Conservation (phyloP, 148 eudicot genomes). For the Fagopyrum esculentum region DNA sequence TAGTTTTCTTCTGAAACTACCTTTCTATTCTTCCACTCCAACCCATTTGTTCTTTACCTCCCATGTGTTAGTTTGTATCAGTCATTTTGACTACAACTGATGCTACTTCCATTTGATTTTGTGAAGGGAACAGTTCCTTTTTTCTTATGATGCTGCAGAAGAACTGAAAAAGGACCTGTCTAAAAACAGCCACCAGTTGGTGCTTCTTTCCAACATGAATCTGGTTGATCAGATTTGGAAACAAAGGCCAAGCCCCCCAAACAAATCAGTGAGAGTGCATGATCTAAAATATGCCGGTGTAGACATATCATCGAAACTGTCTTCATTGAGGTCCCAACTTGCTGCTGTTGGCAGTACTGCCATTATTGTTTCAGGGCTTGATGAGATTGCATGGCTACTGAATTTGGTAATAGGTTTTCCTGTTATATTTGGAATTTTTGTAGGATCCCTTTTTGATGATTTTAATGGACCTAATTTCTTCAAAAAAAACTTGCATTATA, state of each 20-base stretch:
- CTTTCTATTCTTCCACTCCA: constrained; percentile 1
- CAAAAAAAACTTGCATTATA: background rate
- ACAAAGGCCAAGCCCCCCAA: constrained; percentile 79
- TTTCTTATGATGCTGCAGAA: constrained; percentile 88
- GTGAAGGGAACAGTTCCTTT: constrained; percentile 98
- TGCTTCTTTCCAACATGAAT: constrained; percentile 59
- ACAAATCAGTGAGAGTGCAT: constrained; percentile 58
- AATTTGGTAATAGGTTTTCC: constrained; percentile 56
- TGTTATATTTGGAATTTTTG: background rate
- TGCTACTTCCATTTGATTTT: constrained; percentile 43
- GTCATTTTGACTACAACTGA: constrained; percentile 24
- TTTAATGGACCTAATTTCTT: background rate
- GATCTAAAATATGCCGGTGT: constrained; percentile 88
- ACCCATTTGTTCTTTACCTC: background rate
- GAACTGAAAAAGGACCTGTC: constrained; percentile 73
- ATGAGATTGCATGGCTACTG: constrained; percentile 91
- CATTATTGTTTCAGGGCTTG: constrained; percentile 80
- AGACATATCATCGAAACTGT: constrained; percentile 61
- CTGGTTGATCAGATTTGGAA: constrained; percentile 94
- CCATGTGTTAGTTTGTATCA: background rate
- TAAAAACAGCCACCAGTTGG: constrained; percentile 72
- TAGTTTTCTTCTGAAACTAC: background rate
- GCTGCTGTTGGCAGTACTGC: constrained; percentile 60
- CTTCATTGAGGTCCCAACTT: constrained; percentile 71
- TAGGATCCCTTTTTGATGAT: background rate